phyloP scores from a whole-genome alignment of 352 stramenopile genomes.

The Pythium utonaiense region DNA sequence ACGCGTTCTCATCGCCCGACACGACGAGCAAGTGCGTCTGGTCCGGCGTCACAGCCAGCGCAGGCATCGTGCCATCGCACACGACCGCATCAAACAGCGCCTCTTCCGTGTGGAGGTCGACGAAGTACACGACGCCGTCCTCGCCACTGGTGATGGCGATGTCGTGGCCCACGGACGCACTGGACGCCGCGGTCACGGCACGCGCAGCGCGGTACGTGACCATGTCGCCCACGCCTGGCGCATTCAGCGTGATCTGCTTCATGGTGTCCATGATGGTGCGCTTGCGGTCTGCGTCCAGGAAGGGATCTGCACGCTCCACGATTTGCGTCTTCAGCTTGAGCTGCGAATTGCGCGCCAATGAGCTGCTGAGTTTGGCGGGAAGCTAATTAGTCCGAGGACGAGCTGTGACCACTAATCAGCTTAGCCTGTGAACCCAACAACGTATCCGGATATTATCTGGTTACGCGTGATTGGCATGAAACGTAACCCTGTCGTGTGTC shows the following conservation, averaged over 20 bases:
- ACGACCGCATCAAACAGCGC: constrained; percentile 45
- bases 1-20: constrained; percentile 64
- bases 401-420: background rate
- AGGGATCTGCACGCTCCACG: background rate
- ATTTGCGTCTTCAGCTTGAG: background rate
- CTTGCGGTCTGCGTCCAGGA: background rate
- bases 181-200: constrained; percentile 36
- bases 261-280: constrained; percentile 53
- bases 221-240: constrained; percentile 67
- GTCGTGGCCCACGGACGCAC: constrained; percentile 32
- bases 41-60: constrained; percentile 65
- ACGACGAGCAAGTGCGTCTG: constrained; percentile 64
- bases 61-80: constrained; percentile 59
- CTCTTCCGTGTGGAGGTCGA: constrained; percentile 51
- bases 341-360: background rate
- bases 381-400: constrained; percentile 2
- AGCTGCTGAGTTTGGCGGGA: background rate
- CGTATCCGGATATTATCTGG: constrained; percentile 3
- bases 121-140: constrained; percentile 77
- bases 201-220: constrained; percentile 35
- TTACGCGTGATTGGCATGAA: background rate
- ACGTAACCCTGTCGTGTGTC: background rate
- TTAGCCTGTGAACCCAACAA: background rate
- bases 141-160: constrained; percentile 74
- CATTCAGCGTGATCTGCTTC: constrained; percentile 75